Evolutionary conservation across 179 eudicot genomes (phyloP).

Genomic region (Spinacia oleracea): DNA sequence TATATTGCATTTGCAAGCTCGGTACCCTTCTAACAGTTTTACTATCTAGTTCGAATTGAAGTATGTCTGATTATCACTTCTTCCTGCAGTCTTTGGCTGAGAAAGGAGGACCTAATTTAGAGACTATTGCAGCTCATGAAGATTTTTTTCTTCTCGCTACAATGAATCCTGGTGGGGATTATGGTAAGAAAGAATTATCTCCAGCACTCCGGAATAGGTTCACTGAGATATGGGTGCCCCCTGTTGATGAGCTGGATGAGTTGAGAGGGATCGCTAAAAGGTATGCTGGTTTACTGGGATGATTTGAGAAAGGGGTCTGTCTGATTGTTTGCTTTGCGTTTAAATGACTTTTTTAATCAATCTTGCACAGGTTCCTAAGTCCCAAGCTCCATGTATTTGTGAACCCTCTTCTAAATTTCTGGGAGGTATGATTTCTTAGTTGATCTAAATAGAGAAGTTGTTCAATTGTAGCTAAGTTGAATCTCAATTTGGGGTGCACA

Average conservation of each 20-base stretch:
- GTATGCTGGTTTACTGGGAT: slow-evolving; percentile 35
- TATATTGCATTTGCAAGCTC: background rate
- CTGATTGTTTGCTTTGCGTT: background rate
- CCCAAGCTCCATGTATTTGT: slow-evolving; percentile 49
- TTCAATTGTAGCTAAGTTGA: background rate
- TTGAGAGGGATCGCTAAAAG: slow-evolving; percentile 73
- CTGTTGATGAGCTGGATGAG: slow-evolving; percentile 68
- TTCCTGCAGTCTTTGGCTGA: slow-evolving; percentile 81
- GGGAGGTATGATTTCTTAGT: slow-evolving; percentile 62
- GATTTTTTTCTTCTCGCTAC: slow-evolving; percentile 92
- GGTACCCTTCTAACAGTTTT: background rate
- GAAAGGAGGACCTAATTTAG: slow-evolving; percentile 85
- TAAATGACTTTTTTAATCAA: slow-evolving; percentile 14
- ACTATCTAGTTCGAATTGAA: background rate
- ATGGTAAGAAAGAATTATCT: slow-evolving; percentile 92
- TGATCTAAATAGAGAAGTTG: background rate
- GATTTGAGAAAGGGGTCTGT: background rate
- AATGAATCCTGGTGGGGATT: slow-evolving; percentile 99
- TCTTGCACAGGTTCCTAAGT: slow-evolving; percentile 52
- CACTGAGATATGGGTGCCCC: slow-evolving; percentile 98
- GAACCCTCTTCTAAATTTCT: slow-evolving; percentile 68
- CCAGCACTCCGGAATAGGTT: slow-evolving; percentile 98
- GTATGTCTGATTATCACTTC: background rate
- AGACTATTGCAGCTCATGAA: slow-evolving; percentile 69
- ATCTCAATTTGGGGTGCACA: background rate